Conservation (phyloP, 305 asterid genomes). For the Caryopteris hybrid region DNA sequence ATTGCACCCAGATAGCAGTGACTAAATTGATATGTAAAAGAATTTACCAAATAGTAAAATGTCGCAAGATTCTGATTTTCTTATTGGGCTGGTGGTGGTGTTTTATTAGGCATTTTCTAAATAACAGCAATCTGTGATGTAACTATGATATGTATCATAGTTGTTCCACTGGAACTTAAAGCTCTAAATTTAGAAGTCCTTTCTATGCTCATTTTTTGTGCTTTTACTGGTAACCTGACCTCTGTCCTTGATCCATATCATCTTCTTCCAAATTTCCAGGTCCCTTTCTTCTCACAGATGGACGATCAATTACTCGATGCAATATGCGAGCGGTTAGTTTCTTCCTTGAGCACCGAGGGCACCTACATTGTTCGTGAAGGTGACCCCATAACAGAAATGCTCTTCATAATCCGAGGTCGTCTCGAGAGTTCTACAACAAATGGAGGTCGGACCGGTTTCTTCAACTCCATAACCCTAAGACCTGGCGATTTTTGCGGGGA, state of each 20-base stretch:
- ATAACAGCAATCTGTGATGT: too few species aligned
- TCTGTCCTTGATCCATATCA: neutral
- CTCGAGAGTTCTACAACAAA: conserved; percentile 94
- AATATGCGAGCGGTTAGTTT: conserved; percentile 78
- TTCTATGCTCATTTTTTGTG: too few species aligned
- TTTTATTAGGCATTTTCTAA: too few species aligned
- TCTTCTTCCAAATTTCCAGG: conserved; percentile 33
- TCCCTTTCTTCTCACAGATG: conserved; percentile 93
- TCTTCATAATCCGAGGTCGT: conserved; percentile 81
- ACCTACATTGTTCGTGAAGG: conserved; percentile 91
- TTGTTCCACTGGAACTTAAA: too few species aligned
- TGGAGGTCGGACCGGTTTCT: conserved; percentile 92
- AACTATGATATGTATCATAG: too few species aligned
- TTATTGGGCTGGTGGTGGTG: too few species aligned
- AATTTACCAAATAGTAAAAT: too few species aligned
- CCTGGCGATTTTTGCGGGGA: conserved; percentile 98
- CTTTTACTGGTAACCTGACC: too few species aligned
- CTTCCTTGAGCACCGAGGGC: conserved; percentile 81
- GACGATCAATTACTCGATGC: conserved; percentile 92
- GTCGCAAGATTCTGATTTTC: too few species aligned
- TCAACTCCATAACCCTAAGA: conserved; percentile 64
- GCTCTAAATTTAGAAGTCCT: too few species aligned
- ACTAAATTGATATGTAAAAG: too few species aligned
- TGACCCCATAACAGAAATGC: conserved; percentile 91
- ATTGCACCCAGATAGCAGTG: too few species aligned